Base-by-base conservation (phyloP, 805 yeast species). In the Pichia insulana region DNA sequence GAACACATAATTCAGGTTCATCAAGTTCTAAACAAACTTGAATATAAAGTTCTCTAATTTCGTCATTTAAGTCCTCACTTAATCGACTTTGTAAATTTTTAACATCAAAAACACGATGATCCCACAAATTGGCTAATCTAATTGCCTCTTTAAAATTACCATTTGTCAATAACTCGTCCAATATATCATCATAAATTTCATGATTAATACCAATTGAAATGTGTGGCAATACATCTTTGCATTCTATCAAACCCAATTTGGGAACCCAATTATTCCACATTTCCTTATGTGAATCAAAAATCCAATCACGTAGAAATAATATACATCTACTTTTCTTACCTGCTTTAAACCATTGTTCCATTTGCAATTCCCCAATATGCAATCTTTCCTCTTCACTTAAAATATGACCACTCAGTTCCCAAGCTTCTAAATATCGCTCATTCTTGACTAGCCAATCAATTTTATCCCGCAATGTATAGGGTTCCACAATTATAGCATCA, bases 401-500 rank as follows among this genome's bases (percentile, higher is more conserved):
- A 48, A 84, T 64, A 49, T 72, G 73, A 38, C 69, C 74, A 44
- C 92, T 74, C 55, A 86, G 76, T 33, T 71, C 69, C 95, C 96
- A 90, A 0, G 97, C 97, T 34, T 78, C 78, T 15, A 68, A 61
- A 52, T 62, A 84, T 41, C 66, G 60, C 2, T 70, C 69, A 31
- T 66, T 72, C 1, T 76, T 76, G 3, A 76, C 45, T 45, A 69
- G 81, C 96, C 97, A 90, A 4, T 76, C 65, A 36, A 80, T 71
- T 45, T 81, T 75, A 56, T 89, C 97, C 25, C 65, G 59, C 19
- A 82, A 61, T 41, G 77, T 78, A n/a, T 83, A 68, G 47, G 81
- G 86, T 50, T 80, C 74, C 0, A 88, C 87, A 16, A 78, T 65
- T 1, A 90, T 82, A 1, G 81, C 90, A 61, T 88, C 97, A 37